Percentiles rank a stretch among this genome's conserved stretches.
These are phyloP conservation scores for Sporothrix brasiliensis DNA, from an alignment of 2,329 filamentous ascomycete genomes.

Conservation along the genomic window DNA sequence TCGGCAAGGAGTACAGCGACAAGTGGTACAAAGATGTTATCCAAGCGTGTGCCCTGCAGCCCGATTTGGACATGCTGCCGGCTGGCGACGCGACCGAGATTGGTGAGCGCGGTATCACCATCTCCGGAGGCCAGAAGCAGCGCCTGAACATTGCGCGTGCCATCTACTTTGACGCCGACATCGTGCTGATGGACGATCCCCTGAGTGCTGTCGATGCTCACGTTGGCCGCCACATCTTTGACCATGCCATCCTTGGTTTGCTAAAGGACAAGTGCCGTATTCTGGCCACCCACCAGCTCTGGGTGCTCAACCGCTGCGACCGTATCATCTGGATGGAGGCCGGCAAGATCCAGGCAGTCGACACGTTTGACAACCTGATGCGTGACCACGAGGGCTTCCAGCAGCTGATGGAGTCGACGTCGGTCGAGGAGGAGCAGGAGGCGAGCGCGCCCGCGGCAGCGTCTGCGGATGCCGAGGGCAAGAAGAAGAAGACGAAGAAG, in stretches of 20 bases:
- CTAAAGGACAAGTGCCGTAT: conserved; percentile 88
- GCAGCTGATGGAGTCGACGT: conserved; percentile 82
- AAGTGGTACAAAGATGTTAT: conserved; percentile 85
- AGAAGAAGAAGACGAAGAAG: conserved; percentile 59
- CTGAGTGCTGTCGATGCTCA: conserved; percentile 71
- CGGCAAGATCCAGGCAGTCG: conserved; percentile 79
- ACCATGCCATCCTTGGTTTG: conserved; percentile 88
- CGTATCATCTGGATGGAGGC: conserved; percentile 91
- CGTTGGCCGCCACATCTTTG: conserved; percentile 78
- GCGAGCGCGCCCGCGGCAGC: conserved; percentile 43
- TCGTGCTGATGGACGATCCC: conserved; percentile 71
- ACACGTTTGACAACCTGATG: conserved; percentile 90
- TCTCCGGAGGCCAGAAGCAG: conserved; percentile 94
- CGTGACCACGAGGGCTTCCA: conserved; percentile 74
- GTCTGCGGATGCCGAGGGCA: conserved; percentile 45
- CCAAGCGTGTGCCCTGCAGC: conserved; percentile 79
- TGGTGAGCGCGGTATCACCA: conserved; percentile 91
- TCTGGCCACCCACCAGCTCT: conserved; percentile 91
- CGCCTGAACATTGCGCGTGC: conserved; percentile 88
- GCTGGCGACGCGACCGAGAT: conserved; percentile 88
- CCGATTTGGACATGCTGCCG: conserved; percentile 92
- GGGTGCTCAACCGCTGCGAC: conserved; percentile 88
- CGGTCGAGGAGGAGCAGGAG: conserved; percentile 67
- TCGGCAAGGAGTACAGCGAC: conserved; percentile 76
- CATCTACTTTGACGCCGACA: conserved; percentile 69